Base-by-base conservation (phyloP, 352 stramenopile genomes). In the Phytopythium litorale region DNA sequence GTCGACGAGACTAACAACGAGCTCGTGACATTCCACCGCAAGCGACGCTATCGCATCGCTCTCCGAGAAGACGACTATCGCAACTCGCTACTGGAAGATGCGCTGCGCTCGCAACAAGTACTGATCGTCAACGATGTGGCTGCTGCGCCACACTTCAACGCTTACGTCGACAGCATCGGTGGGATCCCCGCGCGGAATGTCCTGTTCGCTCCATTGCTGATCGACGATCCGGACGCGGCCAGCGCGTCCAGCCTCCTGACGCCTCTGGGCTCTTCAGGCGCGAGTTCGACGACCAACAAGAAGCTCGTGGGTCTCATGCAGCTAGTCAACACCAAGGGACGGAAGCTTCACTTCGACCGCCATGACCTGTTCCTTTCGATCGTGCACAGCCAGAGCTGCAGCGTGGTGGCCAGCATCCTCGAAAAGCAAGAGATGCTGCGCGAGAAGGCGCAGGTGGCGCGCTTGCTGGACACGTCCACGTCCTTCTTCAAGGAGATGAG, bases 401-500 rank as follows among this genome's bases (percentile, higher is more conserved):
- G 75, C 18, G 81, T 91, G 7, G 43, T 92, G 18, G 77, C 79
- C 0, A 87, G 81, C 32, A 89, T 91, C 46, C 50, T 92, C 7
- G 83, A 89, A 32, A 89, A 89, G 53, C 81, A 88, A 19, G 66
- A 63, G 3, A 82, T 88, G 68, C 58, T 87, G 32, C 76, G 76
- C 25, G 76, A 88, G 25, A 80, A 89, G 57, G 81, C 88, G 40
- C 76, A 92, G 62, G 89, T 82, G 21, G 73, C 63, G 5, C 58
- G 78, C 49, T 55, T 92, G 7, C 58, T 92, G 13, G 83, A 92
- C 51, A 87, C 79, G 18, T 89, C 81, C 19, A 84, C 91, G 73
- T 78, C 75, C 13, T 89, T 92, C 56, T 91, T 91, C 66, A 89
- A 89, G 63, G 83, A 92, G 64, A 88, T 90, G 78, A 89, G 79